A percentile compares a stretch with the other conserved stretches of the same genome.
Conservation (phyloP, 1,284 basidiomycete genomes). For the Tranzscheliella williamsii region DNA sequence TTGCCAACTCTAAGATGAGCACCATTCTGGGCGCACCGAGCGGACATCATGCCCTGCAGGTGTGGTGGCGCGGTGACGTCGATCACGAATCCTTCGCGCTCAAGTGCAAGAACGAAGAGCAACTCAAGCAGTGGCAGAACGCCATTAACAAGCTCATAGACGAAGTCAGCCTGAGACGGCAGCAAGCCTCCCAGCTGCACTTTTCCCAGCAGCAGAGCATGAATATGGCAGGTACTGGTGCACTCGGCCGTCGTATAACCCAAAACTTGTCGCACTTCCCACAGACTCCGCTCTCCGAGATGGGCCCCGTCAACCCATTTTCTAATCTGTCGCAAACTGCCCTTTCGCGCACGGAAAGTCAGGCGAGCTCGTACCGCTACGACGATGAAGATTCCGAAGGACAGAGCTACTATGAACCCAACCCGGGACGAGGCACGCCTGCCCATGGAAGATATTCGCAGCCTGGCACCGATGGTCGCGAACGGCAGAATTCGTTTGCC, state of each 20-base stretch:
- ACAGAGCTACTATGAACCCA: conserved; percentile 21
- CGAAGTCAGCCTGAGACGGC: conserved; percentile 57
- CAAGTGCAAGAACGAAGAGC: conserved; percentile 88
- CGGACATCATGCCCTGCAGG: conserved; percentile 67
- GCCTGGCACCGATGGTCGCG: conserved; percentile 40
- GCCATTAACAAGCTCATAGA: conserved; percentile 85
- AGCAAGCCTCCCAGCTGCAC: conserved; percentile 29
- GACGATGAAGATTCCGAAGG: conserved; percentile 14
- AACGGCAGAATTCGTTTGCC: conserved; percentile 30
- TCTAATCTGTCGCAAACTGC: conserved; percentile 7
- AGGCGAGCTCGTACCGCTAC: conserved; percentile 34
- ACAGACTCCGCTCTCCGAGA: conserved; percentile 49
- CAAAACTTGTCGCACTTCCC: conserved; percentile 44
- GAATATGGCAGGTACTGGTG: conserved; percentile 51
- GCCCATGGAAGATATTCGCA: conserved; percentile 41
- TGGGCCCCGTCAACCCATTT: conserved; percentile 42
- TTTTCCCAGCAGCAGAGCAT: conserved; percentile 29
- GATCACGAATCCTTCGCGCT: conserved; percentile 89
- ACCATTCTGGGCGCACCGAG: conserved; percentile 31
- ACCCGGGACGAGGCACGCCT: conserved; percentile 39
- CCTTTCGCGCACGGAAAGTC: conserved; percentile 35
- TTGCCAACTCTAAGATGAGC: conserved; percentile 62
- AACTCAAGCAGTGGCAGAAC: conserved; percentile 87
- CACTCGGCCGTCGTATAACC: conserved; percentile 40
- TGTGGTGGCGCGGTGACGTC: conserved; percentile 92